Evolutionary conservation across 345 rosid species (phyloP), one percentile per base, ranked within the genome.

Genomic region (Salix brachista): DNA sequence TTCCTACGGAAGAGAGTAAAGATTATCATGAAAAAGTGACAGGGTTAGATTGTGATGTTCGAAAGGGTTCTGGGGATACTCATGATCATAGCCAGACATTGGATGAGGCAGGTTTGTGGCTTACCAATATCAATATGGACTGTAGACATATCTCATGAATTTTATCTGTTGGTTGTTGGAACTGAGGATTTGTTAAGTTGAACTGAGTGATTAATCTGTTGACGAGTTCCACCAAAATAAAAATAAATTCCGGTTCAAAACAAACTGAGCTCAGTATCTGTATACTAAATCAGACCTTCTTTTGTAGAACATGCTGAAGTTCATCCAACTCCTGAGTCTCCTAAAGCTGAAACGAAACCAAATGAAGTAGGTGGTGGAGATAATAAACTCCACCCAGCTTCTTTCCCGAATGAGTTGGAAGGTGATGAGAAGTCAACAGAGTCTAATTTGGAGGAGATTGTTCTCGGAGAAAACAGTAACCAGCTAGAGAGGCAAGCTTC

Each of bases 261-360:
- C 58, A 19, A 52, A 52, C 23, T 18, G 58, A 6, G 58, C 58
- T 19, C 21, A 52, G 21, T 11, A 52, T 52, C 58, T 70, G 32
- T 48, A 21, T 26, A 56, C 3, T 23, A 42, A 42, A 11, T 42
- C 14, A 42, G 46, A 42, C 26, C 69, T 69, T 11, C 16, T 52
- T 75, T 75, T 73, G 34, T 71, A 81, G 86, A 79, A 8, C 67
- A 76, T 80, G 52, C 60, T 44, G 83, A 69, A 58, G 77, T 54
- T 76, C 44, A 75, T 72, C 37, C 73, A 62, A 76, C 78, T 32
- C 52, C 60, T 69, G 82, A 75, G 37, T 62, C 76, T 52, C 58
- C 81, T 54, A 30, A 76, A 37, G 44, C 19, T 37, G 75, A 78
- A n/a, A 67, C 4, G 50, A 61, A 70, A 69, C 56, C 78, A 73